Conservation (phyloP, 805 yeast species). For the Debaryomyces maramus region DNA sequence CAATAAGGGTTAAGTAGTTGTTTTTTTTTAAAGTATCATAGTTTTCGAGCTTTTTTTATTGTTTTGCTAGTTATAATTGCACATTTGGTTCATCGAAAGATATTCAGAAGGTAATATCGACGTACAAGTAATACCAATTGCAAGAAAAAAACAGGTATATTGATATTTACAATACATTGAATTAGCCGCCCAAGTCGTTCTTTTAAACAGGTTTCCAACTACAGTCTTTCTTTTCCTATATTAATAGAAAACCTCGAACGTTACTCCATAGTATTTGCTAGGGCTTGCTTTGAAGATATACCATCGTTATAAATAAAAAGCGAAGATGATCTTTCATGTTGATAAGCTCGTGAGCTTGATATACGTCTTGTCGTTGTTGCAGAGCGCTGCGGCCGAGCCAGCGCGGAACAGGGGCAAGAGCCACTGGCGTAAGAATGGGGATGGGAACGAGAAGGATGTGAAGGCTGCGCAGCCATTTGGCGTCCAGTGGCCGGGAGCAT, state of each 20-base stretch:
- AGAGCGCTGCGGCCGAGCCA: not conserved
- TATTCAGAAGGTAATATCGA: not conserved
- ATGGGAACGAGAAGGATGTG: no score
- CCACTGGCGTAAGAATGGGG: not conserved
- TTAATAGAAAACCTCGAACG: not conserved
- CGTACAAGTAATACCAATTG: not conserved
- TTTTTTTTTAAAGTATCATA: not conserved
- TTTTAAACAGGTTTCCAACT: constrained; percentile 8
- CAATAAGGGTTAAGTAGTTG: constrained; percentile 2
- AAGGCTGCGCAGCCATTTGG: no score
- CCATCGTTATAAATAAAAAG: not conserved
- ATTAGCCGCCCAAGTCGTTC: not conserved
- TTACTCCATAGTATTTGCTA: not conserved
- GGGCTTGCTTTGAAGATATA: no score
- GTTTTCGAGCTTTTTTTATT: not conserved
- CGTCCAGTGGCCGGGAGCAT: no score
- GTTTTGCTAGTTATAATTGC: not conserved
- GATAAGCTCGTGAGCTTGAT: not conserved
- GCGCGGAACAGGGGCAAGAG: not conserved
- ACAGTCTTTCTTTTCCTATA: constrained; percentile 12
- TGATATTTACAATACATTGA: not conserved
- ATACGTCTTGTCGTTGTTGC: not conserved
- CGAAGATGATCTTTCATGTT: not conserved
- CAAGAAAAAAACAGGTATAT: not conserved
- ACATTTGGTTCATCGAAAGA: not conserved